These are phyloP conservation scores for Ailanthus altissimus DNA, from an alignment of 345 rosid genomes.

Conservation along the genomic window DNA sequence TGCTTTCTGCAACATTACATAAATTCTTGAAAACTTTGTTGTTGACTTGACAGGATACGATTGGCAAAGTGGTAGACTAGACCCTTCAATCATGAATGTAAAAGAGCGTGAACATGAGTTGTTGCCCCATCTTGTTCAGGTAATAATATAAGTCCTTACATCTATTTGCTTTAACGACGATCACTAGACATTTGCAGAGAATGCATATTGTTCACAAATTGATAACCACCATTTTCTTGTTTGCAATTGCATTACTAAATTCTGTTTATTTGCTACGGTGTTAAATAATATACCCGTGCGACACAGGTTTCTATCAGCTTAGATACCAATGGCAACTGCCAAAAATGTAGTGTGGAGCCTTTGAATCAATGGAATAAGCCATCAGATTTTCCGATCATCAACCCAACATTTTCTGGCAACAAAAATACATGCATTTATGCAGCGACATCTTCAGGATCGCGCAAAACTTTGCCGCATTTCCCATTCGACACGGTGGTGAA, in stretches of 20 bases:
- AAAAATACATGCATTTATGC: conserved; percentile 52
- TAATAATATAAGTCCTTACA: conserved; percentile 6
- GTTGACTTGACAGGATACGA: conserved; percentile 52
- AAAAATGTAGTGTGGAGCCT: conserved; percentile 50
- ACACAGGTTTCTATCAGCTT: conserved; percentile 55
- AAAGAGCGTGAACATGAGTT: conserved; percentile 34
- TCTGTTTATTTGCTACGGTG: background rate
- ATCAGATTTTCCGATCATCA: conserved; percentile 71
- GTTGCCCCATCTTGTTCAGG: conserved; percentile 77
- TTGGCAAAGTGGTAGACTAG: conserved; percentile 73
- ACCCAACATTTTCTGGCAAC: conserved; percentile 63
- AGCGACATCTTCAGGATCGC: conserved; percentile 68
- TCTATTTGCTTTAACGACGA: no score
- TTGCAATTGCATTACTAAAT: background rate
- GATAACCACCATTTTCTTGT: no score
- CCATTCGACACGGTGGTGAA: conserved; percentile 84
- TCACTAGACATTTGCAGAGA: background rate
- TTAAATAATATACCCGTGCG: background rate
- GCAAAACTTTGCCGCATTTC: conserved; percentile 66
- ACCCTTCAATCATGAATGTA: conserved; percentile 77
- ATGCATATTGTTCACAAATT: background rate
- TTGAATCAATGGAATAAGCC: conserved; percentile 60
- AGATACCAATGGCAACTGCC: conserved; percentile 47
- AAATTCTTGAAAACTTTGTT: background rate
- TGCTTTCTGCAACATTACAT: no score